phyloP scores from a whole-genome alignment of 768 basidiomycete species.

The Suillus hirtellus region DNA sequence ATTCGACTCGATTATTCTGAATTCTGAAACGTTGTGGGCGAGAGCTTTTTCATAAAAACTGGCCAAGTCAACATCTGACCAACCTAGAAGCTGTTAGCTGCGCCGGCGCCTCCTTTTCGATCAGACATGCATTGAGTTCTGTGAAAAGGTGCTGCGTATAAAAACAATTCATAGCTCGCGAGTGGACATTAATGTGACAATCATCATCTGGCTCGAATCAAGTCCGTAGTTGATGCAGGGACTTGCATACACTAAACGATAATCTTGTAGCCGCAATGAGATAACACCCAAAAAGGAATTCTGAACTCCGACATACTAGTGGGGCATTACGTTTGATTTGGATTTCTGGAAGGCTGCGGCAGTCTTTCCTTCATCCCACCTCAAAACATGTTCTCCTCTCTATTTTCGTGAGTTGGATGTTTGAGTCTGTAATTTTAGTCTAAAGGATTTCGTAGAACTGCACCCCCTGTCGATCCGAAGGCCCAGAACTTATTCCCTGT shows the following conservation, averaged over 20 bases:
- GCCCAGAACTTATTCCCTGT: slow-evolving; percentile 87
- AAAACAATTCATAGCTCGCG: too few relatives aligned
- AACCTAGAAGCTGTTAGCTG: neutral
- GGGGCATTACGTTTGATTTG: slow-evolving; percentile 5
- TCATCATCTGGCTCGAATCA: neutral
- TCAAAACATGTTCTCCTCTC: slow-evolving; percentile 70
- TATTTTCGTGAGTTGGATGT: slow-evolving; percentile 67
- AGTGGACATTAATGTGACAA: neutral
- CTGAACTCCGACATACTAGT: neutral
- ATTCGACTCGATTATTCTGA: neutral
- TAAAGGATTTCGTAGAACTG: slow-evolving; percentile 42
- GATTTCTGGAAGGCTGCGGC: neutral
- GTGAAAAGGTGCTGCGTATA: neutral
- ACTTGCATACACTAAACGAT: too few relatives aligned
- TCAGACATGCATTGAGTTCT: neutral
- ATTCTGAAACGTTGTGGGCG: neutral
- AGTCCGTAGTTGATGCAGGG: neutral
- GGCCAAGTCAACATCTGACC: neutral
- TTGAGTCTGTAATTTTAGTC: slow-evolving; percentile 7
- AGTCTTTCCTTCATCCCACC: slow-evolving; percentile 2
- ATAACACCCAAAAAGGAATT: neutral
- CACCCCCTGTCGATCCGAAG: slow-evolving; percentile 57
- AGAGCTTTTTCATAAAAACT: neutral
- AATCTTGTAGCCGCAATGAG: neutral
- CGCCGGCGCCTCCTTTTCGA: neutral